Percentiles rank a stretch among this genome's conserved stretches.
Evolutionary conservation across 1,139 yeast species (phyloP).

Genomic region (Blastobotrys indianensis): DNA sequence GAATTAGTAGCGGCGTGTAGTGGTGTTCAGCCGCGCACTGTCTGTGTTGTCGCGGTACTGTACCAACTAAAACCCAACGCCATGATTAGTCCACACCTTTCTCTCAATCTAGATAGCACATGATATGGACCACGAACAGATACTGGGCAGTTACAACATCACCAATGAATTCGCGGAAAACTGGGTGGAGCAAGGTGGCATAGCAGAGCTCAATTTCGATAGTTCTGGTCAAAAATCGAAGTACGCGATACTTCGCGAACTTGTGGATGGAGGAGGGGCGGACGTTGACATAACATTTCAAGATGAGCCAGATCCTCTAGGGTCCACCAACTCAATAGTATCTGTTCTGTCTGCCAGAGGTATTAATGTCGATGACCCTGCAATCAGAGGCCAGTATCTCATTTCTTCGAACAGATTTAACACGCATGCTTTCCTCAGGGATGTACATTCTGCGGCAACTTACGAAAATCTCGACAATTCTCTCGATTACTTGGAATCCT

Average conservation of each 20-base stretch:
- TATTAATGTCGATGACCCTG: conserved; percentile 27
- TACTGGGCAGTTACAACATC: conserved; percentile 25
- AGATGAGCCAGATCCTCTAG: conserved; percentile 38
- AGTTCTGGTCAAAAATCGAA: conserved; percentile 19
- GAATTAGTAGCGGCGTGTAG: no score
- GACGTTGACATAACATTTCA: conserved; percentile 20
- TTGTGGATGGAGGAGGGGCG: conserved; percentile 18
- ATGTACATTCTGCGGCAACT: conserved; percentile 65
- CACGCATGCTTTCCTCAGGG: conserved; percentile 60
- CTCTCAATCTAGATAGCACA: no score
- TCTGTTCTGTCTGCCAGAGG: conserved; percentile 29
- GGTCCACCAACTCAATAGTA: conserved; percentile 31
- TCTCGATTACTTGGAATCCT: conserved; percentile 52
- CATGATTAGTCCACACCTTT: no score
- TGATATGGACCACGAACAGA: conserved; percentile 11
- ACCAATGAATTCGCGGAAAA: conserved; percentile 26
- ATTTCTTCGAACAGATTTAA: conserved; percentile 70
- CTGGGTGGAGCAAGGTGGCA: conserved; percentile 15
- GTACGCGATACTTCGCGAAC: conserved; percentile 26
- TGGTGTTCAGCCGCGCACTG: no score
- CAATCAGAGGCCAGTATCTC: conserved; percentile 44
- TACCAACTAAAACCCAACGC: no score
- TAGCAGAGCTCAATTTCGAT: conserved; percentile 16
- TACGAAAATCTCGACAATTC: conserved; percentile 55
- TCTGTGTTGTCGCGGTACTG: no score